A percentile compares a stretch with the other conserved stretches of the same genome.
phyloP scores from a whole-genome alignment of 2,329 filamentous ascomycete genomes.

The Thermochaetoides dissita region DNA sequence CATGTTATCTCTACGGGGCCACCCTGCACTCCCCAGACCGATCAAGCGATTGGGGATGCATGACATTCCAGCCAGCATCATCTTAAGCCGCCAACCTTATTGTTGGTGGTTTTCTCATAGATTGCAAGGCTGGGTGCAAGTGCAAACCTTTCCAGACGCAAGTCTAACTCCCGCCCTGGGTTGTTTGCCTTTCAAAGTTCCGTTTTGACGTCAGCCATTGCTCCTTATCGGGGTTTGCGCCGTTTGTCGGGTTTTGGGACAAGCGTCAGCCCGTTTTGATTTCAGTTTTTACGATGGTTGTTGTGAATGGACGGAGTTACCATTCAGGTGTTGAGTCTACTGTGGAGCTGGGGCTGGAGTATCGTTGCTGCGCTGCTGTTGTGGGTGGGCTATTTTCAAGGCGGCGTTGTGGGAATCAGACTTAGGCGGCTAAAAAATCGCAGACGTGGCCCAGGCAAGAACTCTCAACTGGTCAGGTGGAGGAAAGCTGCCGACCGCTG shows the following conservation, averaged over 20 bases:
- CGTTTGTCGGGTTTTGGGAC: too few relatives aligned
- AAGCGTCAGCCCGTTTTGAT: too few relatives aligned
- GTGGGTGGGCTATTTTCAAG: neutral
- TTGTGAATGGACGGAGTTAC: too few relatives aligned
- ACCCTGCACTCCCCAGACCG: constrained; percentile 5
- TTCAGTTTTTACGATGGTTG: too few relatives aligned
- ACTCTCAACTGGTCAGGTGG: too few relatives aligned
- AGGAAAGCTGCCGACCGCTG: too few relatives aligned
- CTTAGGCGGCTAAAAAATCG: neutral
- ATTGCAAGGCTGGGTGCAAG: constrained; percentile 1
- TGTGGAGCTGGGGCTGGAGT: too few relatives aligned
- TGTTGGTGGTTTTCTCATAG: constrained; percentile 1
- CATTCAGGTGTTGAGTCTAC: too few relatives aligned
- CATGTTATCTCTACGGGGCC: constrained; percentile 5
- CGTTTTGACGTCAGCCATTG: neutral
- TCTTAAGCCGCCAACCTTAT: constrained; percentile 3
- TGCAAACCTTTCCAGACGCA: neutral
- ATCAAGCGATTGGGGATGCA: constrained; percentile 8
- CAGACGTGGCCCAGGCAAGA: neutral
- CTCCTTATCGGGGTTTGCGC: too few relatives aligned
- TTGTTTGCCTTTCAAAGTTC: neutral
- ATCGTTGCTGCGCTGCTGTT: too few relatives aligned
- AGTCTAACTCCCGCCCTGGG: neutral
- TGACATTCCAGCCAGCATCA: neutral
- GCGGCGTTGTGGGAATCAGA: neutral